These are phyloP conservation scores for Rhynchosporium graminicola DNA, from an alignment of 2,329 filamentous ascomycete species.

Conservation along the genomic window DNA sequence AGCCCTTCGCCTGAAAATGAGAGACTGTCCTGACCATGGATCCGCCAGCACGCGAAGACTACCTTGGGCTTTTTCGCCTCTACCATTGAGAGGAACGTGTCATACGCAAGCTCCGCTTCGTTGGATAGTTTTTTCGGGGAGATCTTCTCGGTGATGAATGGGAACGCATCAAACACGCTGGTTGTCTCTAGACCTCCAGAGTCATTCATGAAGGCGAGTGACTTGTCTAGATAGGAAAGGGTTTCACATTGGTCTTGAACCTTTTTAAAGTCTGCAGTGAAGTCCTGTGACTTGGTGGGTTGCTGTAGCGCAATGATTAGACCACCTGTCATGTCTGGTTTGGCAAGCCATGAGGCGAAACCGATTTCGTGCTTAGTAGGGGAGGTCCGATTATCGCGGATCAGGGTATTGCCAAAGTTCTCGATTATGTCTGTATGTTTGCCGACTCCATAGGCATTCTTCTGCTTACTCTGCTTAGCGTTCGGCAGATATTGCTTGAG, in stretches of 20 bases:
- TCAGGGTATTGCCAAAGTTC: conserved; percentile 9
- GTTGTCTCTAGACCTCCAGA: conserved; percentile 6
- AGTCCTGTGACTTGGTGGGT: conserved; percentile 12
- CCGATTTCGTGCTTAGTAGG: conserved; percentile 6
- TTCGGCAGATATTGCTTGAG: conserved; percentile 8
- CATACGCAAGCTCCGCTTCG: neutral
- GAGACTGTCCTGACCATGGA: conserved; percentile 9
- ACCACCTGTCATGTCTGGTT: conserved; percentile 6
- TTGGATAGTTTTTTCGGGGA: conserved; percentile 6
- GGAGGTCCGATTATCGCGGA: conserved; percentile 1
- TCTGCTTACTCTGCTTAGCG: neutral
- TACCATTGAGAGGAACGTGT: neutral
- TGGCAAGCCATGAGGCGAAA: conserved; percentile 13
- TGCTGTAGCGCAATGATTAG: conserved; percentile 11
- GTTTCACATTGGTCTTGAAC: conserved; percentile 2
- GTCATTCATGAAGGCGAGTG: conserved; percentile 7
- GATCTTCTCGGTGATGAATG: conserved; percentile 11
- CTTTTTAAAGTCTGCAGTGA: neutral
- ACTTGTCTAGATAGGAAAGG: conserved; percentile 8
- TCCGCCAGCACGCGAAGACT: conserved; percentile 8
- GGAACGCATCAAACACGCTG: conserved; percentile 13
- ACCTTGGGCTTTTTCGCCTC: conserved; percentile 10
- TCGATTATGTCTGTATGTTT: conserved; percentile 15
- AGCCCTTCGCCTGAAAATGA: conserved; percentile 11
- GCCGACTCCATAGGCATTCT: conserved; percentile 3